phyloP scores from a whole-genome alignment of 768 basidiomycete genomes.

The Kwoniella dendrophila region DNA sequence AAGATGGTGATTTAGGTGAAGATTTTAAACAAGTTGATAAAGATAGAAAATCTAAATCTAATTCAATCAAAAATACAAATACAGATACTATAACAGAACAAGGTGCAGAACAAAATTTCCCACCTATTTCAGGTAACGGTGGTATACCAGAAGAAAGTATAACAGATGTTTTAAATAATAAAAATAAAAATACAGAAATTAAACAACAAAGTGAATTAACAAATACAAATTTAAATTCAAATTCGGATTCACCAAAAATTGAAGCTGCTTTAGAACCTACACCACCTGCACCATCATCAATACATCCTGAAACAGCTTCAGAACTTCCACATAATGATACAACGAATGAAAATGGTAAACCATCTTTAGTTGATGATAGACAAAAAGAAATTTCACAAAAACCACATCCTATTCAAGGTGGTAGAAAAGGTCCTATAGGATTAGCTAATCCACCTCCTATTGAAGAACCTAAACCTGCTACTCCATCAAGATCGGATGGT shows the following conservation, averaged over 20 bases:
- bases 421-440: slow-evolving; percentile 35
- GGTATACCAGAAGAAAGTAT: slow-evolving; percentile 22
- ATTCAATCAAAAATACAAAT: not conserved
- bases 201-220: no score
- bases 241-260: not conserved
- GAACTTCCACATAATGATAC: not conserved
- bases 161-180: not conserved
- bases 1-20: slow-evolving; percentile 47
- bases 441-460: slow-evolving; percentile 39
- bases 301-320: slow-evolving; percentile 5
- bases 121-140: slow-evolving; percentile 10
- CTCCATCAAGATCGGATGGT: slow-evolving; percentile 2
- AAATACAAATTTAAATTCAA: no score
- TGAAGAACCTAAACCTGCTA: slow-evolving; percentile 1
- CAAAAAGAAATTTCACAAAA: slow-evolving; percentile 19
- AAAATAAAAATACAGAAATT: not conserved
- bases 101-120: slow-evolving; percentile 7
- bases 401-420: slow-evolving; percentile 36
- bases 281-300: slow-evolving; percentile 14
- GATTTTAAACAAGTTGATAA: slow-evolving; percentile 38
- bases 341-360: not conserved
- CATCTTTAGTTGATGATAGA: slow-evolving; percentile 13
- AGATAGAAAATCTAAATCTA: not conserved
- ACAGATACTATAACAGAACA: not conserved
- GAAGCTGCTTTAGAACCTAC: slow-evolving; percentile 2